Conservation (phyloP, 257 asterid species). For the Plantago elongata region DNA sequence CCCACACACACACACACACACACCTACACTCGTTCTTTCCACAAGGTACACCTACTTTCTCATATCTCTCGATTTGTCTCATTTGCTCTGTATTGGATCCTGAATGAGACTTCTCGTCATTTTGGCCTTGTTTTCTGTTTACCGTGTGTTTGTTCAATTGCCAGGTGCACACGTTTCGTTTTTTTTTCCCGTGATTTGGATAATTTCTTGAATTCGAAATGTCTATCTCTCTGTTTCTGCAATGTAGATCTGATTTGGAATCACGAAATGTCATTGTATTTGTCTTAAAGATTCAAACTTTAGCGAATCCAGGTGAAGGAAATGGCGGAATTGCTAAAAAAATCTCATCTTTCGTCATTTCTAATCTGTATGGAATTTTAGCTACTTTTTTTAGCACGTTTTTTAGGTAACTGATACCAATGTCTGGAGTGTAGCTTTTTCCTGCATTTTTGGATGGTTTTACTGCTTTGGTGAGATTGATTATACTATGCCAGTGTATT, state of each 20-base stretch:
- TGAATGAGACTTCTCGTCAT: neutral
- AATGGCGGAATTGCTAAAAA: too few relatives aligned
- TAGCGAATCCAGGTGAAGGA: neutral
- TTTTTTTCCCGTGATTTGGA: neutral
- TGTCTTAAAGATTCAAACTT: slow-evolving; percentile 7
- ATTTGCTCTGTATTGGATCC: slow-evolving; percentile 4
- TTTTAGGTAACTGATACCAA: too few relatives aligned
- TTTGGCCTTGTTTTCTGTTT: too few relatives aligned
- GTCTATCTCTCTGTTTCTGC: slow-evolving; percentile 2
- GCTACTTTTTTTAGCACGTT: slow-evolving; percentile 6
- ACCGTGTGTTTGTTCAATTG: too few relatives aligned
- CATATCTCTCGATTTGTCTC: neutral
- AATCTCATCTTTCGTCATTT: slow-evolving; percentile 13
- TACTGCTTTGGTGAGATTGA: slow-evolving; percentile 35
- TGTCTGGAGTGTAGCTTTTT: neutral
- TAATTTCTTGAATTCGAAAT: slow-evolving; percentile 3
- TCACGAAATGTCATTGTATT: neutral
- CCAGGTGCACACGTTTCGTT: neutral
- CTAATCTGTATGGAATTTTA: slow-evolving; percentile 12
- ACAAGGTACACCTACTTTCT: neutral
- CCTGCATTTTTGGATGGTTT: slow-evolving; percentile 3
- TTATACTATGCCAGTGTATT: slow-evolving; percentile 21
- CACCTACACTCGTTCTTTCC: neutral
- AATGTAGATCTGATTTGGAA: slow-evolving; percentile 28
- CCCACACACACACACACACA: too few relatives aligned